Evolutionary conservation across 768 basidiomycete genomes (phyloP).

Genomic region (Cytidiella melzeri): DNA sequence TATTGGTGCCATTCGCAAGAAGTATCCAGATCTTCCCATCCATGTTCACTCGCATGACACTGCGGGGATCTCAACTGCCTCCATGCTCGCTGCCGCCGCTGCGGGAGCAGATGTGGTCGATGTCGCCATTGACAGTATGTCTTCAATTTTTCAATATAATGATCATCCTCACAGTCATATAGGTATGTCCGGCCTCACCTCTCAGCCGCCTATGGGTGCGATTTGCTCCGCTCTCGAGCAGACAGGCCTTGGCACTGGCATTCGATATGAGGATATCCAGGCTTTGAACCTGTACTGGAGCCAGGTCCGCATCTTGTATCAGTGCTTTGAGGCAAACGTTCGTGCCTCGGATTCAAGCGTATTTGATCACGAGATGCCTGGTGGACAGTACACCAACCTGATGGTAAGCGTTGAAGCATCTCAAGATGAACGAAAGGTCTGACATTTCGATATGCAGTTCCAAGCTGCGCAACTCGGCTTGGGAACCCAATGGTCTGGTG

Average conservation of each 20-base stretch:
- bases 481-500: slow-evolving; percentile 92
- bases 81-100: slow-evolving; percentile 91
- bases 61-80: slow-evolving; percentile 95
- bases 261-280: slow-evolving; percentile 94
- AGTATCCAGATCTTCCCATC: slow-evolving; percentile 95
- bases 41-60: slow-evolving; percentile 99
- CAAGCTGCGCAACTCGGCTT: slow-evolving; percentile 97
- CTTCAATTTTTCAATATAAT: background rate
- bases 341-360: slow-evolving; percentile 96
- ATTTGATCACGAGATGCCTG: slow-evolving; percentile 99
- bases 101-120: slow-evolving; percentile 99
- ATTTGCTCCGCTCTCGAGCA: slow-evolving; percentile 94
- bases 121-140: slow-evolving; percentile 94
- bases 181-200: slow-evolving; percentile 99
- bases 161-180: background rate
- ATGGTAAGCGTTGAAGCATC: slow-evolving; percentile 51
- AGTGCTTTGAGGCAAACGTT: slow-evolving; percentile 98
- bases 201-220: slow-evolving; percentile 99
- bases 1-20: slow-evolving; percentile 90
- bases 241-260: slow-evolving; percentile 88
- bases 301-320: slow-evolving; percentile 91
- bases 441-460: slow-evolving; percentile 52
- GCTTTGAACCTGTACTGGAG: slow-evolving; percentile 98
- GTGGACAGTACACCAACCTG: slow-evolving; percentile 90
- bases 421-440: background rate